Conservation (phyloP, 441 rosid genomes). For the Metrosideros polymorpha region DNA sequence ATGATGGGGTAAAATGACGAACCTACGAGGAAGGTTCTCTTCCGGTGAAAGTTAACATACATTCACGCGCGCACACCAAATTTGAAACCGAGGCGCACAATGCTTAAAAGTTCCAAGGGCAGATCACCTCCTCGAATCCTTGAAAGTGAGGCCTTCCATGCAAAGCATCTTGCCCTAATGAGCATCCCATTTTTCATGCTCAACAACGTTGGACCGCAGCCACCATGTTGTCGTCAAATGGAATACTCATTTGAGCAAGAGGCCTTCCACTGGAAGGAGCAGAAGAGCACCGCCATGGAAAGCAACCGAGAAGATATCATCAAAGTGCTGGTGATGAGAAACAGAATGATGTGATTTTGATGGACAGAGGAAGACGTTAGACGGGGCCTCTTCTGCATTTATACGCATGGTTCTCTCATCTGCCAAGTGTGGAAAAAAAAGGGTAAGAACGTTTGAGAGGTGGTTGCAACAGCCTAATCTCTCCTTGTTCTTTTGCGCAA, state of each 20-base stretch:
- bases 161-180: slow-evolving; percentile 33
- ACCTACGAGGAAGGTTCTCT: not conserved
- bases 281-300: not conserved
- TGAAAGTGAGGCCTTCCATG: slow-evolving; percentile 12
- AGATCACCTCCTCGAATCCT: not conserved
- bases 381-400: not conserved
- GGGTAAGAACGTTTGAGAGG: slow-evolving; percentile 8
- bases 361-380: not conserved
- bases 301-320: not conserved
- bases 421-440: not conserved
- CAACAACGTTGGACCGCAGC: not conserved
- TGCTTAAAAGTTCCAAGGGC: not conserved
- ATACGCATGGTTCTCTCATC: slow-evolving; percentile 3
- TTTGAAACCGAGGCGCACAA: too few relatives aligned
- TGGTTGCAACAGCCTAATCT: slow-evolving; percentile 14
- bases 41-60: not conserved
- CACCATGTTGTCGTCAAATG: slow-evolving; percentile 8
- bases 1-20: not conserved
- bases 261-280: slow-evolving; percentile 25
- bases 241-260: slow-evolving; percentile 58
- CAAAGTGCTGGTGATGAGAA: not conserved
- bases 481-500: not conserved
- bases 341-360: not conserved
- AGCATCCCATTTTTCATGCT: slow-evolving; percentile 16
- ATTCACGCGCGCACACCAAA: not conserved